A percentile compares a stretch with the other conserved stretches of the same genome.
Conservation (phyloP, 1,139 yeast species). For the Casaregolazyma suthepensis region DNA sequence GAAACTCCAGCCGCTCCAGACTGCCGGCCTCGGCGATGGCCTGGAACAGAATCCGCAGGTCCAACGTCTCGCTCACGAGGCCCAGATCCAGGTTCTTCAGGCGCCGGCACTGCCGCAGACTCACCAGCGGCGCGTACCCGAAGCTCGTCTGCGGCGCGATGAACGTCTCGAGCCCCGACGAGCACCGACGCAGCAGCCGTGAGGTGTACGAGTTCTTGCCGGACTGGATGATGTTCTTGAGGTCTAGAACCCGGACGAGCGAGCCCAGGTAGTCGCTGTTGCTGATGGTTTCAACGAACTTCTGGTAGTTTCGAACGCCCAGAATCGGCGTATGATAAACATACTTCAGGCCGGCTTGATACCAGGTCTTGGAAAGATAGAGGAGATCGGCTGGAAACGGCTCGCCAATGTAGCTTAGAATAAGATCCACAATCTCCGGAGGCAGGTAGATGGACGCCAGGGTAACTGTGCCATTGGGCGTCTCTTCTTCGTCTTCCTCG, state of each 20-base stretch:
- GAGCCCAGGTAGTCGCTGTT: slow-evolving; percentile 27
- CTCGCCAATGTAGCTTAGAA: slow-evolving; percentile 42
- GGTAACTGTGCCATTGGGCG: not conserved
- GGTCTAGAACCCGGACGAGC: slow-evolving; percentile 45
- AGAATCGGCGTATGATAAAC: slow-evolving; percentile 60
- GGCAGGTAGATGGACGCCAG: slow-evolving; percentile 40
- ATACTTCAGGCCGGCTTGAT: slow-evolving; percentile 51
- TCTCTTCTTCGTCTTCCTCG: slow-evolving; percentile 3
- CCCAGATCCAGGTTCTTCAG: slow-evolving; percentile 68
- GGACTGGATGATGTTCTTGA: slow-evolving; percentile 74
- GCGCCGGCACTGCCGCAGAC: slow-evolving; percentile 62
- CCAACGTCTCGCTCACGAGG: slow-evolving; percentile 87
- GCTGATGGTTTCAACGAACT: slow-evolving; percentile 64
- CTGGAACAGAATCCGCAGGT: slow-evolving; percentile 66
- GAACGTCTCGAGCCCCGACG: slow-evolving; percentile 55
- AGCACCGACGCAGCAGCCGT: slow-evolving; percentile 68
- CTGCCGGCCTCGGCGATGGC: slow-evolving; percentile 59
- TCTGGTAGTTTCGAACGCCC: slow-evolving; percentile 58
- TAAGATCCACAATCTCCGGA: slow-evolving; percentile 51
- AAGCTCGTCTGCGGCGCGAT: slow-evolving; percentile 94
- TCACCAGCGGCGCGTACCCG: slow-evolving; percentile 81
- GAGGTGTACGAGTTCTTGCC: slow-evolving; percentile 94
- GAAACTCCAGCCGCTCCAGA: slow-evolving; percentile 75
- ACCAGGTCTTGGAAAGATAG: slow-evolving; percentile 57
- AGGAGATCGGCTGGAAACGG: slow-evolving; percentile 44